Conservation (phyloP, 139 green algal species). For the Chlorella vulgaris region DNA sequence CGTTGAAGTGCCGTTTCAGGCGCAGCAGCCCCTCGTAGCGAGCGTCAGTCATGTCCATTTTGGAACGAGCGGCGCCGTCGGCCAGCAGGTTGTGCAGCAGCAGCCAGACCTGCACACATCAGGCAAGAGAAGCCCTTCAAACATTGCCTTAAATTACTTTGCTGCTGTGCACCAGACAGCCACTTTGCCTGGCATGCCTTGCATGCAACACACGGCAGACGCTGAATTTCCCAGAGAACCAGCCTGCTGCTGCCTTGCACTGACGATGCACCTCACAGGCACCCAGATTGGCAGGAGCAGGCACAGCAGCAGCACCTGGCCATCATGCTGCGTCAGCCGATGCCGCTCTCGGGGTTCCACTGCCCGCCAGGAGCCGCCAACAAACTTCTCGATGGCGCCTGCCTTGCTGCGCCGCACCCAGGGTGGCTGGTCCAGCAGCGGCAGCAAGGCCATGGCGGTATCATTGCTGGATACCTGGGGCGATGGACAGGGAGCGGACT, state of each 20-base stretch:
- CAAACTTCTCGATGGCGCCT: conserved; percentile 47
- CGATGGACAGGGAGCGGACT: background rate
- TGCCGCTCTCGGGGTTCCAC: conserved; percentile 71
- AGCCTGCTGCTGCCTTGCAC: background rate
- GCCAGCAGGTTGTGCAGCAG: conserved; percentile 84
- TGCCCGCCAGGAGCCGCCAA: conserved; percentile 60
- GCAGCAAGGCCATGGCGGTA: conserved; percentile 75
- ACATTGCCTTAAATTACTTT: too few relatives aligned
- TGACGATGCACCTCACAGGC: background rate
- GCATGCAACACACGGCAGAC: too few relatives aligned
- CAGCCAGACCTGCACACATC: conserved; percentile 80
- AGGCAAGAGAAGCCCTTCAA: background rate
- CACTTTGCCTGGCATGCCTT: too few relatives aligned
- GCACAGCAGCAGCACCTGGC: too few relatives aligned
- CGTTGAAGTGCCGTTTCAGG: conserved; percentile 78
- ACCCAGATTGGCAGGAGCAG: too few relatives aligned
- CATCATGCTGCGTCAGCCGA: conserved; percentile 70
- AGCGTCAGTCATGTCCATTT: conserved; percentile 76
- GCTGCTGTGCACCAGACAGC: too few relatives aligned
- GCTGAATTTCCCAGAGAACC: too few relatives aligned
- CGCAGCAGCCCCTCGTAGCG: conserved; percentile 66
- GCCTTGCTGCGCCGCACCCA: conserved; percentile 59
- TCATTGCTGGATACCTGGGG: conserved; percentile 71
- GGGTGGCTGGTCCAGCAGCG: conserved; percentile 78
- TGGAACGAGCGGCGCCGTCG: conserved; percentile 68